A percentile compares a stretch with the other conserved stretches of the same genome.
phyloP scores from a whole-genome alignment of 2,329 filamentous ascomycete genomes.

The Podosphaera leucotricha region DNA sequence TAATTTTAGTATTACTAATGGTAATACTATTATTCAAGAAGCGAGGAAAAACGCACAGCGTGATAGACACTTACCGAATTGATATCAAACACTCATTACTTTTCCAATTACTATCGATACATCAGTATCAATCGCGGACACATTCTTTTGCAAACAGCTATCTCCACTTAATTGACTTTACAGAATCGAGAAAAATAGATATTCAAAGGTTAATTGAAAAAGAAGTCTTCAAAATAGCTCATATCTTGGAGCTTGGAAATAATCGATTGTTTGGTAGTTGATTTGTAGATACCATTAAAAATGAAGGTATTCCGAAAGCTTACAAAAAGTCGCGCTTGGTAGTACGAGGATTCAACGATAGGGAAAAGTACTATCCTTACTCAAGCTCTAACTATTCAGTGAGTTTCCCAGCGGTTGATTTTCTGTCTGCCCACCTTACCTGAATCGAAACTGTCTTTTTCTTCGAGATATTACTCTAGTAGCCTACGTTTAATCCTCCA shows the following conservation, averaged over 20 bases:
- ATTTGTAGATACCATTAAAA: constrained; percentile 6
- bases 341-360: constrained; percentile 3
- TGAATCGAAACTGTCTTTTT: neutral
- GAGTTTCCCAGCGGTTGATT: neutral
- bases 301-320: constrained; percentile 1
- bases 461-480: neutral
- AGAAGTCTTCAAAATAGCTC: neutral
- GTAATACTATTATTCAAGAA: too few species aligned
- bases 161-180: neutral
- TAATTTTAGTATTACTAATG: too few species aligned
- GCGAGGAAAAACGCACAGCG: neutral
- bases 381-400: neutral
- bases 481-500: neutral
- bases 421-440: neutral
- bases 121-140: neutral
- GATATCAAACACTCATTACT: too few species aligned
- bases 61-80: too few species aligned
- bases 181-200: neutral
- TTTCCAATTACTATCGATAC: neutral
- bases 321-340: constrained; percentile 1
- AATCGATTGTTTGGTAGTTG: constrained; percentile 3
- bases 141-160: neutral
- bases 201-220: neutral
- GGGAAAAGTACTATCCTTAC: neutral
- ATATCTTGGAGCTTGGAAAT: neutral